Base-by-base conservation (phyloP, 225 moss, liverwort and hornwort genomes). In the Neckera pumila region DNA sequence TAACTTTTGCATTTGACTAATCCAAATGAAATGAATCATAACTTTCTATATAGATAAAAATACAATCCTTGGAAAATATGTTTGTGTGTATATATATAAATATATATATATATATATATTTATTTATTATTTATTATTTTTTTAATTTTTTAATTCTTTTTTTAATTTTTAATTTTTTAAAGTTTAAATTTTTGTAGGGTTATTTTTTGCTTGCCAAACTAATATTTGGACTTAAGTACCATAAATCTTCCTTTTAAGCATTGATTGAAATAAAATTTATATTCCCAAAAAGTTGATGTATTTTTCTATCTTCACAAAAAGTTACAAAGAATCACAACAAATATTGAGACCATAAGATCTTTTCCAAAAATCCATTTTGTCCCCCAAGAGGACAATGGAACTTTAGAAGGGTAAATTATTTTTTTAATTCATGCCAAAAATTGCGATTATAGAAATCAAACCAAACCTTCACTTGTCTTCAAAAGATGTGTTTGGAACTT, bases 271-370 rank as follows among this genome's bases (percentile, higher is more conserved):
- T 40, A 23, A 10, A 38, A 70, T 40, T 14, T 14, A 40, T 40
- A 40, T 23, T 40, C 8, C 0, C 4, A 1, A 7, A 40, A 40
- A 8, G 4, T 12, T 38, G 1, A 22, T 4, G 12, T 38, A 2
- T 23, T 40, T 70, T 70, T 13, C 4, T 22, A n/a, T 26, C 26
- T 42, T 26, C 1, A 42, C 3, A 42, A 26, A 9, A 9, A 8
- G 3, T 18, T 17, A 14, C 4, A 40, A 3, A 67, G 40, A 14
- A 40, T 70, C 7, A 40, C 2, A 2, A 14, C 0, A 3, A 40
- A 40, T 23, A 14, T 25, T 70, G 8, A 40, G 10, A 40, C 2
- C 2, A 0, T 70, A 14, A 23, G 12, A 40, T 1, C n/a, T 12
- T 12, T 2, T 3, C 2, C 7, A 23, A 23, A 69, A 13, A 70